These are phyloP conservation scores for Fusarium sp. DNA, from an alignment of 2,329 filamentous ascomycete species.

Conservation along the genomic window DNA sequence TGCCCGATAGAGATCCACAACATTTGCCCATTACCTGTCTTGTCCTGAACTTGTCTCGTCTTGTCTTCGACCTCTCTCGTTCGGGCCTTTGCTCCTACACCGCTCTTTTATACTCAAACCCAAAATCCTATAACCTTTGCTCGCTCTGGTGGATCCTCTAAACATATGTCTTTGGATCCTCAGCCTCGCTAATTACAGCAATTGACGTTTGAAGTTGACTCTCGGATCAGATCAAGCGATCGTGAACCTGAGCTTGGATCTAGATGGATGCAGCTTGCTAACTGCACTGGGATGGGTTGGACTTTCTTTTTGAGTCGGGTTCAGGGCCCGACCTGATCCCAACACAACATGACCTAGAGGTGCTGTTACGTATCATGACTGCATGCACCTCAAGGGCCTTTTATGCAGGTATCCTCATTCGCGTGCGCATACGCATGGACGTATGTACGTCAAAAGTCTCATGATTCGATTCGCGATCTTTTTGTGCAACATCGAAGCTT, in stretches of 20 bases:
- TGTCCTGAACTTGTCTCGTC: slow-evolving; percentile 41
- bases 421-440: slow-evolving; percentile 37
- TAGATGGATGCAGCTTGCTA: slow-evolving; percentile 27
- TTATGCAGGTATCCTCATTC: slow-evolving; percentile 46
- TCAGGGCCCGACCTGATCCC: slow-evolving; percentile 37
- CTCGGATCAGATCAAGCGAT: slow-evolving; percentile 22
- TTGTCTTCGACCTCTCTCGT: slow-evolving; percentile 38
- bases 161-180: slow-evolving; percentile 34
- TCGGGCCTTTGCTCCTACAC: slow-evolving; percentile 42
- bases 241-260: slow-evolving; percentile 20
- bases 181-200: slow-evolving; percentile 9
- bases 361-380: slow-evolving; percentile 47
- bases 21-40: slow-evolving; percentile 33
- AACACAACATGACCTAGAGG: slow-evolving; percentile 27
- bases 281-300: slow-evolving; percentile 27
- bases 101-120: slow-evolving; percentile 46
- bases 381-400: slow-evolving; percentile 46
- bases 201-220: slow-evolving; percentile 26
- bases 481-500: slow-evolving; percentile 35
- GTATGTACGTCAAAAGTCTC: slow-evolving; percentile 35
- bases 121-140: slow-evolving; percentile 37
- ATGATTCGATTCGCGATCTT: slow-evolving; percentile 37
- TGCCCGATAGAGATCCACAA: slow-evolving; percentile 33
- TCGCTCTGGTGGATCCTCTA: slow-evolving; percentile 36
- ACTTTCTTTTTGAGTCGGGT: slow-evolving; percentile 28